phyloP scores from a whole-genome alignment of 2,329 filamentous ascomycete genomes.

The Rhexocercosporidium sp. region DNA sequence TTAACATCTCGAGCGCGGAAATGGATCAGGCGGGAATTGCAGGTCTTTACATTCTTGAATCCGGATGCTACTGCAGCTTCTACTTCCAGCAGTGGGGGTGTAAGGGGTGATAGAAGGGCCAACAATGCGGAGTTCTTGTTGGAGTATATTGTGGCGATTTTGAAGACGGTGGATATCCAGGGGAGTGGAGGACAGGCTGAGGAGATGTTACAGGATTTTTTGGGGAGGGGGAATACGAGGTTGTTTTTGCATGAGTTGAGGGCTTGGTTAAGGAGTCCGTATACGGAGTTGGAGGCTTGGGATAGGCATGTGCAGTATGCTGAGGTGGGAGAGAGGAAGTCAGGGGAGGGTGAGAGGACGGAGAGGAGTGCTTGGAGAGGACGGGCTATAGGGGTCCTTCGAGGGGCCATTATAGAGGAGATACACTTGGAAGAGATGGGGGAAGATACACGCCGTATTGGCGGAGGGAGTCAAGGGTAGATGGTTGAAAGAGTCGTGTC shows the following conservation, averaged over 20 bases:
- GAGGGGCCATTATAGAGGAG: neutral
- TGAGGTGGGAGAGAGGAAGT: slow-evolving; percentile 6
- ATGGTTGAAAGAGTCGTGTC: neutral
- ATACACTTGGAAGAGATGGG: neutral
- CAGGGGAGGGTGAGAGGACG: neutral
- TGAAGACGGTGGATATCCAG: slow-evolving; percentile 83
- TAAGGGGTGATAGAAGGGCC: slow-evolving; percentile 49
- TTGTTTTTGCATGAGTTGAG: slow-evolving; percentile 86
- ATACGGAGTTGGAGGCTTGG: slow-evolving; percentile 74
- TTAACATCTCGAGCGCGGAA: slow-evolving; percentile 77
- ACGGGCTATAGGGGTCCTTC: neutral
- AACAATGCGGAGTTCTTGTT: slow-evolving; percentile 84
- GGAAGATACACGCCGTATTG: slow-evolving; percentile 5
- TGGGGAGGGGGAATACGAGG: slow-evolving; percentile 74
- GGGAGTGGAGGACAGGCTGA: slow-evolving; percentile 80
- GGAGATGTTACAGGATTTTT: slow-evolving; percentile 76
- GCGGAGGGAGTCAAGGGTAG: slow-evolving; percentile 1
- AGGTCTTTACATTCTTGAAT: slow-evolving; percentile 78
- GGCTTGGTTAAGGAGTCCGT: slow-evolving; percentile 84
- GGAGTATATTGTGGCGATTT: slow-evolving; percentile 82
- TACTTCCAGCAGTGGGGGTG: neutral
- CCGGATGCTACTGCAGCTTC: slow-evolving; percentile 32
- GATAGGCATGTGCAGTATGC: slow-evolving; percentile 55
- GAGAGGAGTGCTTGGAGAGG: neutral
- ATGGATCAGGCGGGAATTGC: slow-evolving; percentile 84